A percentile compares a stretch with the other conserved stretches of the same genome.
These are phyloP conservation scores for Tubosaeta sp. DNA, from an alignment of 768 basidiomycete species.

Conservation along the genomic window DNA sequence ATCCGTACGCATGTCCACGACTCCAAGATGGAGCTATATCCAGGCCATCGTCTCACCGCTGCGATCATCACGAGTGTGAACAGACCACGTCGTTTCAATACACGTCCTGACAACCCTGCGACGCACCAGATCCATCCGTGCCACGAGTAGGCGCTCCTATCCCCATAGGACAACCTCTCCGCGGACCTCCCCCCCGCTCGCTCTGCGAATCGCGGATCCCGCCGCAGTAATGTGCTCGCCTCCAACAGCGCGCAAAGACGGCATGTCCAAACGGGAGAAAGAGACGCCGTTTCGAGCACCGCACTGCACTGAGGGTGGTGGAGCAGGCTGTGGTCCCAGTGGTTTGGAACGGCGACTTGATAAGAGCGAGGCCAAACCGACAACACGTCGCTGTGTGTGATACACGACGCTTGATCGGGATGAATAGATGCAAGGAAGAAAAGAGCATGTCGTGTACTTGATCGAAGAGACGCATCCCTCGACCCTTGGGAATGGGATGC, in stretches of 20 bases:
- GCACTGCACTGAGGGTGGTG: neutral
- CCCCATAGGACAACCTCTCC: too few relatives aligned
- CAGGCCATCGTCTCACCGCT: neutral
- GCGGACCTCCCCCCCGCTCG: too few relatives aligned
- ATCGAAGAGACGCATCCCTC: neutral
- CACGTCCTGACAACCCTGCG: neutral
- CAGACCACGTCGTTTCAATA: neutral
- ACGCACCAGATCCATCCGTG: neutral
- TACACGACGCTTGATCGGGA: neutral
- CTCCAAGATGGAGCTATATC: neutral
- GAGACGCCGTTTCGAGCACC: neutral
- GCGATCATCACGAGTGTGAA: neutral
- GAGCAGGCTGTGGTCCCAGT: neutral
- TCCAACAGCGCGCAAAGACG: neutral
- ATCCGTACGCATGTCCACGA: neutral
- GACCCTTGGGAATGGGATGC: too few relatives aligned
- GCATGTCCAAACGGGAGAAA: neutral
- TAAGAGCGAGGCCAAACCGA: neutral
- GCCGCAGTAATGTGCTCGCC: neutral
- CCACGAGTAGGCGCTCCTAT: neutral
- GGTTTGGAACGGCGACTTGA: constrained; percentile 1
- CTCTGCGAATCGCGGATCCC: neutral
- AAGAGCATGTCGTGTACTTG: neutral
- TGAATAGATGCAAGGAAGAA: neutral
- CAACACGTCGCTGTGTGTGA: neutral